Conservation (phyloP, 2,329 filamentous ascomycete genomes). For the Magnaporthiopsis incrustans region DNA sequence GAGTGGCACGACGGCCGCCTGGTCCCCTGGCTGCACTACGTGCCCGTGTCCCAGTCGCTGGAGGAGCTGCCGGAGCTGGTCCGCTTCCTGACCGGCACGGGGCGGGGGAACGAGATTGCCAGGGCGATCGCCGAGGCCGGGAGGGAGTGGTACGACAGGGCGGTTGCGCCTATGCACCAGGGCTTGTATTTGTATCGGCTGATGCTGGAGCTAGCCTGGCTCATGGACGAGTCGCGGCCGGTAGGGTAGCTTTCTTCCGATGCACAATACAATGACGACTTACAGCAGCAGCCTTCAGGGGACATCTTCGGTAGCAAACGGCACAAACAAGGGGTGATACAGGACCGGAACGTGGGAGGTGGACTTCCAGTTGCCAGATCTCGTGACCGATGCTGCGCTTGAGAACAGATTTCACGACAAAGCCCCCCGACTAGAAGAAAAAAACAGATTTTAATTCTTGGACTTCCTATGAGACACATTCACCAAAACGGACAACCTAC, state of each 20-base stretch:
- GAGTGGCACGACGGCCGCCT: slow-evolving; percentile 54
- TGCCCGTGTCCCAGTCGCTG: slow-evolving; percentile 41
- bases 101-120: slow-evolving; percentile 38
- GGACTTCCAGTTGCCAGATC: too few relatives aligned
- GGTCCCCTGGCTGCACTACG: slow-evolving; percentile 48
- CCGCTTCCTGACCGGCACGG: slow-evolving; percentile 33
- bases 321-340: too few relatives aligned
- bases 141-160: slow-evolving; percentile 42
- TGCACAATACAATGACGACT: too few relatives aligned
- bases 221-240: slow-evolving; percentile 24
- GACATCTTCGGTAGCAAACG: too few relatives aligned
- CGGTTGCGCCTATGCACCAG: slow-evolving; percentile 49
- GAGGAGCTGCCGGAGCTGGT: slow-evolving; percentile 45
- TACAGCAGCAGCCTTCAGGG: too few relatives aligned
- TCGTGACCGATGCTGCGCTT: too few relatives aligned
- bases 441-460: too few relatives aligned
- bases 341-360: too few relatives aligned
- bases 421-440: too few relatives aligned
- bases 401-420: too few relatives aligned
- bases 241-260: not conserved
- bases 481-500: too few relatives aligned
- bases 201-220: slow-evolving; percentile 43
- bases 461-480: too few relatives aligned
- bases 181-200: slow-evolving; percentile 52
- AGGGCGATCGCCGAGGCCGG: slow-evolving; percentile 44